Percentiles rank a stretch among this genome's conserved stretches.
Evolutionary conservation across 202 grass and related monocot species (phyloP).

Genomic region (Brachypodium distachyon): DNA sequence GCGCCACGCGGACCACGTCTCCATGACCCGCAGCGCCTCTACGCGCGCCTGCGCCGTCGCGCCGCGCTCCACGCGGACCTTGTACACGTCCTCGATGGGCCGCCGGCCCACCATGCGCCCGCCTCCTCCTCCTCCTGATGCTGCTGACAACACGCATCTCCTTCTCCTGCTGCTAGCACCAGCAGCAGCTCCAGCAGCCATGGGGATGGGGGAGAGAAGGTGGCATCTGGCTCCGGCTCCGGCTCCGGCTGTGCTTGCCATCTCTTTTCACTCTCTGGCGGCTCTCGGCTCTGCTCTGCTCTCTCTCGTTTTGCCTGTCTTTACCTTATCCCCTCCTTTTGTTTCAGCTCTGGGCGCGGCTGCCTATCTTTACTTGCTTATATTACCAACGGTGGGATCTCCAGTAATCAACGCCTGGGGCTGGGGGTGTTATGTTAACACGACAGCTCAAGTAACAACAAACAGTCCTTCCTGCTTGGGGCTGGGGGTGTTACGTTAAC

Average conservation of each 20-base stretch:
- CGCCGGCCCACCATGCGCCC: constrained; percentile 12
- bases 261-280: neutral
- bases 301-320: neutral
- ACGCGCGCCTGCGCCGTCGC: constrained; percentile 27
- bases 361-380: neutral
- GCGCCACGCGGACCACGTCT: constrained; percentile 71
- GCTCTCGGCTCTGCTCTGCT: neutral
- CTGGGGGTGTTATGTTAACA: neutral
- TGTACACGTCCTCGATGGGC: constrained; percentile 61
- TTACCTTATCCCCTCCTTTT: neutral
- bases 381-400: neutral
- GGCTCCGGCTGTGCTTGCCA: constrained; percentile 9
- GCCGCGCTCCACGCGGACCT: constrained; percentile 67
- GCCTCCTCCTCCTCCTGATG: neutral
- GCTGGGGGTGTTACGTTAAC: too few species aligned
- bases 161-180: neutral
- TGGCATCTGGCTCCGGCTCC: constrained; percentile 5
- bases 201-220: neutral
- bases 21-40: constrained; percentile 49
- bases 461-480: too few species aligned
- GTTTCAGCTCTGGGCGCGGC: neutral
- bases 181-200: neutral
- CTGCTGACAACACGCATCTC: neutral
- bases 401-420: neutral
- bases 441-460: too few species aligned